phyloP scores from a whole-genome alignment of 306 rosid genomes.

The Notholithocarpus densiflorus region DNA sequence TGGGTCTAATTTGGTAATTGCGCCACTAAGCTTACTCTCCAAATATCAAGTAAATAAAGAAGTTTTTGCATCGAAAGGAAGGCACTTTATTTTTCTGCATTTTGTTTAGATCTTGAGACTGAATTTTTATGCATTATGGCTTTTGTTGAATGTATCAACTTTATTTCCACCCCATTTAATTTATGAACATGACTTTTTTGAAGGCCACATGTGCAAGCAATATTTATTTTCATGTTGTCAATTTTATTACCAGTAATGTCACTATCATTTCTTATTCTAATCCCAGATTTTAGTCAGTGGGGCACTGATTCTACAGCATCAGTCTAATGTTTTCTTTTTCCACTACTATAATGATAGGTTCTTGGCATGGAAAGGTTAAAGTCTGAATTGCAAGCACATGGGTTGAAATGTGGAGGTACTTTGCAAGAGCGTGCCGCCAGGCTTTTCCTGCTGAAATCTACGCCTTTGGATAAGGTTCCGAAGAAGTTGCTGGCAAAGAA shows the following conservation, averaged over 20 bases:
- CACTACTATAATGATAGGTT: conserved; percentile 33
- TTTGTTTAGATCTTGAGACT: not conserved
- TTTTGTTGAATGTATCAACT: not conserved
- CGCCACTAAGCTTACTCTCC: not conserved
- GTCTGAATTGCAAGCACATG: conserved; percentile 68
- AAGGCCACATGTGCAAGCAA: not conserved
- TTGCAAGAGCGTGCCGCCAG: conserved; percentile 87
- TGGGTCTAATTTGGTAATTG: too few relatives aligned
- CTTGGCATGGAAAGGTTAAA: conserved; percentile 84
- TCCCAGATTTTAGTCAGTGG: not conserved
- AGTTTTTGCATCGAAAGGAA: not conserved
- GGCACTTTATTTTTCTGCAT: not conserved
- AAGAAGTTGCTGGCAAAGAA: conserved; percentile 81
- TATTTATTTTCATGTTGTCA: not conserved
- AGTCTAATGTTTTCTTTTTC: not conserved
- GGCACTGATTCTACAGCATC: not conserved
- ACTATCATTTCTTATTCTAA: not conserved
- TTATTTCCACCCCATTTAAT: not conserved
- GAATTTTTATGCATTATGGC: not conserved
- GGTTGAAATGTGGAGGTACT: conserved; percentile 93
- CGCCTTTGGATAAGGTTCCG: conserved; percentile 72
- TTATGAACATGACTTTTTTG: not conserved
- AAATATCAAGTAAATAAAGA: not conserved
- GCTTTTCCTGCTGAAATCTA: conserved; percentile 80
- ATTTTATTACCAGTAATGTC: not conserved